These are phyloP conservation scores for Magnusiomyces magnusii DNA, from an alignment of 1,139 yeast species.

Conservation along the genomic window DNA sequence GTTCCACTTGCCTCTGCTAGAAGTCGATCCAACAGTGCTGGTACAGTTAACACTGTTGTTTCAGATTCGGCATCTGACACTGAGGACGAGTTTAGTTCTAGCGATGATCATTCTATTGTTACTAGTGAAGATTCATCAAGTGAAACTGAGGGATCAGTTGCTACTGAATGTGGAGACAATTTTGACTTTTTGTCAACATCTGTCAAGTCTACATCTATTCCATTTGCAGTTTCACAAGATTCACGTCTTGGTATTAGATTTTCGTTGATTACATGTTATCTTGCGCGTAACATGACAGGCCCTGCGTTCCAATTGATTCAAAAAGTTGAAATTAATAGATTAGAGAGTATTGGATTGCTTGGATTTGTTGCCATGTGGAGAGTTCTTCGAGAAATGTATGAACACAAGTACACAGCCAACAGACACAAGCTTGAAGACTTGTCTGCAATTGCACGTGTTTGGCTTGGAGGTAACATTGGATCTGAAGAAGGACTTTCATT, in stretches of 20 bases:
- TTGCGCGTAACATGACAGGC: constrained; percentile 18
- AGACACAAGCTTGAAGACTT: constrained; percentile 17
- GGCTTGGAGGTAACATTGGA: constrained; percentile 35
- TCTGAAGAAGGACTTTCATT: constrained; percentile 29
- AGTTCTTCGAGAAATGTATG: constrained; percentile 17
- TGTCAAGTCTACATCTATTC: constrained; percentile 11
- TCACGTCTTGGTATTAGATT: constrained; percentile 28
- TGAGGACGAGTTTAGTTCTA: not conserved
- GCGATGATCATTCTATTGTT: not conserved
- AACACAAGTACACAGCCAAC: constrained; percentile 11
- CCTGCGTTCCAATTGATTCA: constrained; percentile 21
- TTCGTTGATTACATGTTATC: constrained; percentile 23
- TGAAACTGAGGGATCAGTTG: not conserved
- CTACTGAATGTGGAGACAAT: not conserved
- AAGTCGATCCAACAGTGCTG: not conserved
- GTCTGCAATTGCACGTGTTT: constrained; percentile 30
- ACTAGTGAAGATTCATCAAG: constrained; percentile 7
- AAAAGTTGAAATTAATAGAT: constrained; percentile 19
- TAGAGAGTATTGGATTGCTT: constrained; percentile 29
- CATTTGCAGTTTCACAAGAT: constrained; percentile 22
- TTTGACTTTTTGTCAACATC: constrained; percentile 16
- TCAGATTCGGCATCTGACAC: not conserved
- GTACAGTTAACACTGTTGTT: not conserved
- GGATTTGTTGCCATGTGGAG: constrained; percentile 31
- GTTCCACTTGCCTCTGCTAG: not conserved